phyloP scores from a whole-genome alignment of 805 yeast genomes.

The Cyberlindnera japonica region DNA sequence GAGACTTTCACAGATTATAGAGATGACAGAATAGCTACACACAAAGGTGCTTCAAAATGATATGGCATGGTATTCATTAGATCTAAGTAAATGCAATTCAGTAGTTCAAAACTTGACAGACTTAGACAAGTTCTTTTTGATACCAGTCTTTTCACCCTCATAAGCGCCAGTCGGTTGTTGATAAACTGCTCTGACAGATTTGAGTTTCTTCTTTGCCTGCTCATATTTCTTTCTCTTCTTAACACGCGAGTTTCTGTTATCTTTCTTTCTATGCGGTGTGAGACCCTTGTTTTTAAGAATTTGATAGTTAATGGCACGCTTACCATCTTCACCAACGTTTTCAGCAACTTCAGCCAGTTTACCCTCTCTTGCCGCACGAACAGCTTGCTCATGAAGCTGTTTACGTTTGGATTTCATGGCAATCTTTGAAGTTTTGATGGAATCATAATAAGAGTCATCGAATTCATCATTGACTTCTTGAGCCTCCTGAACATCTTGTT shows the following conservation, averaged over 20 bases:
- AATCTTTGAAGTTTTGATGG: conserved; percentile 44
- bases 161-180: conserved; percentile 72
- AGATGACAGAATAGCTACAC: background rate
- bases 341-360: conserved; percentile 69
- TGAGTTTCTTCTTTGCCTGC: conserved; percentile 88
- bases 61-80: too few relatives aligned
- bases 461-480: conserved; percentile 39
- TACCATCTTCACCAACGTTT: conserved; percentile 67
- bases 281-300: conserved; percentile 95
- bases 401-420: conserved; percentile 52
- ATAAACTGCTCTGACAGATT: conserved; percentile 87
- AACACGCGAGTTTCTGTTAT: conserved; percentile 91
- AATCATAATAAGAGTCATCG: conserved; percentile 58
- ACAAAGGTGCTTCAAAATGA: too few relatives aligned
- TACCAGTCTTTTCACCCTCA: conserved; percentile 95
- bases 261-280: conserved; percentile 90
- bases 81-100: too few relatives aligned
- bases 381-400: conserved; percentile 65
- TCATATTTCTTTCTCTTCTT: conserved; percentile 98
- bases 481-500: conserved; percentile 44
- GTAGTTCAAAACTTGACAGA: conserved; percentile 61
- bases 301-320: conserved; percentile 93
- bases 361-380: conserved; percentile 80
- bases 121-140: conserved; percentile 87
- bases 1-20: conserved; percentile 4